phyloP scores from a whole-genome alignment of 73 alveolate species.

The Diophrys sp. region DNA sequence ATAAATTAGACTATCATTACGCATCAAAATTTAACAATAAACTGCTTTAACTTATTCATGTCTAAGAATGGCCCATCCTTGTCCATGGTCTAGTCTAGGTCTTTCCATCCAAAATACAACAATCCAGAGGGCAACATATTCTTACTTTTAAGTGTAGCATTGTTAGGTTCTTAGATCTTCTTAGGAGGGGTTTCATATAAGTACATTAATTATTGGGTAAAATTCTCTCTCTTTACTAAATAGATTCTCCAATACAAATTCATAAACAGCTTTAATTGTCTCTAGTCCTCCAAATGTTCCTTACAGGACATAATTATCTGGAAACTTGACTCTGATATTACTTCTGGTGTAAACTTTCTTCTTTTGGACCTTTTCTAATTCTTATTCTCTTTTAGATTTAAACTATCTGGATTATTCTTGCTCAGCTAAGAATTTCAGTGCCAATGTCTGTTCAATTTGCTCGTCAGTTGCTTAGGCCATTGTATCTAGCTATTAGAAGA shows the following conservation, averaged over 20 bases:
- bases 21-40: too few species aligned
- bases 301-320: slow-evolving; percentile 46
- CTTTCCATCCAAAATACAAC: slow-evolving; percentile 42
- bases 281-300: slow-evolving; percentile 58
- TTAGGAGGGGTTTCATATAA: slow-evolving; percentile 59
- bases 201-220: too few species aligned
- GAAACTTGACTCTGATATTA: slow-evolving; percentile 43
- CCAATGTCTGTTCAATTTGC: slow-evolving; percentile 20
- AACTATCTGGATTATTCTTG: slow-evolving; percentile 28
- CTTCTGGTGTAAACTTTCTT: slow-evolving; percentile 26
- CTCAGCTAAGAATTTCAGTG: slow-evolving; percentile 47
- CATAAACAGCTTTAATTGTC: slow-evolving; percentile 20
- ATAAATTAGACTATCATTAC: too few species aligned
- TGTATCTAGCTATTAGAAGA: background rate
- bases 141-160: slow-evolving; percentile 14
- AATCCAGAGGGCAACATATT: slow-evolving; percentile 41
- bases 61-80: slow-evolving; percentile 33
- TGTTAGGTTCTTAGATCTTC: slow-evolving; percentile 23
- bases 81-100: slow-evolving; percentile 20
- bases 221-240: slow-evolving; percentile 30
- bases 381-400: slow-evolving; percentile 43
- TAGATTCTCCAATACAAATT: slow-evolving; percentile 42
- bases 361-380: slow-evolving; percentile 35
- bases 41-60: slow-evolving; percentile 23
- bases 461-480: slow-evolving; percentile 25